Conservation (phyloP, 2,329 filamentous ascomycete genomes). For the Aureobasidium sp. region DNA sequence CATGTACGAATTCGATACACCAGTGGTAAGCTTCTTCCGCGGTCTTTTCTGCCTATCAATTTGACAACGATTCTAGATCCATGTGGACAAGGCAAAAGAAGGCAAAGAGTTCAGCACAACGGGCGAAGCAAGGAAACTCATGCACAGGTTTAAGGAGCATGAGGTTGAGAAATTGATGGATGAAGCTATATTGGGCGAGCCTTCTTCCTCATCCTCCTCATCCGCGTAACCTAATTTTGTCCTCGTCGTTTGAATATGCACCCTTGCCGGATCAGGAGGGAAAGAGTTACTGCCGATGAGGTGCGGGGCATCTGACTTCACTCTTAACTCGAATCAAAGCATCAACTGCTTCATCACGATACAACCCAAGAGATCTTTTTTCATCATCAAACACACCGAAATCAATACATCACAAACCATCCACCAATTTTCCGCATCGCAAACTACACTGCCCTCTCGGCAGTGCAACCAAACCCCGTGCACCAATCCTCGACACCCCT, state of each 20-base stretch:
- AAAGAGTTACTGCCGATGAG: neutral
- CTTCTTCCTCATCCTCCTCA: conserved; percentile 10
- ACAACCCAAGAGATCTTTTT: neutral
- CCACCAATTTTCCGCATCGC: neutral
- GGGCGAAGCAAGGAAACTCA: conserved; percentile 58
- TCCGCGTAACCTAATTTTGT: neutral
- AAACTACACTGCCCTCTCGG: too few relatives aligned
- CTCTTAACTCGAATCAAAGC: neutral
- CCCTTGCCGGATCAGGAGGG: neutral
- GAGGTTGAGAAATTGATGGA: conserved; percentile 65
- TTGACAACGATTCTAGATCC: conserved; percentile 35
- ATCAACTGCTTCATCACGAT: neutral
- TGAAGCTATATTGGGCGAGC: conserved; percentile 29
- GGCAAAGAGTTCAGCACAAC: conserved; percentile 46
- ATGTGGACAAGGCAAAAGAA: conserved; percentile 50
- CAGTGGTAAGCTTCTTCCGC: conserved; percentile 49
- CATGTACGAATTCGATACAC: conserved; percentile 73
- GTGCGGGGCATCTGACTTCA: conserved; percentile 2
- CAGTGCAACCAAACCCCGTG: neutral
- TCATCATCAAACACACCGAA: neutral
- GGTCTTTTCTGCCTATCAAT: neutral
- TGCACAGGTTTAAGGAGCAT: conserved; percentile 65
- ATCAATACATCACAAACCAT: neutral
- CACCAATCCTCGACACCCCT: too few relatives aligned
- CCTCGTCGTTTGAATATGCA: neutral